A percentile compares a stretch with the other conserved stretches of the same genome.
phyloP scores from a whole-genome alignment of 2,329 filamentous ascomycete species.

The Sporothrix curviconia region DNA sequence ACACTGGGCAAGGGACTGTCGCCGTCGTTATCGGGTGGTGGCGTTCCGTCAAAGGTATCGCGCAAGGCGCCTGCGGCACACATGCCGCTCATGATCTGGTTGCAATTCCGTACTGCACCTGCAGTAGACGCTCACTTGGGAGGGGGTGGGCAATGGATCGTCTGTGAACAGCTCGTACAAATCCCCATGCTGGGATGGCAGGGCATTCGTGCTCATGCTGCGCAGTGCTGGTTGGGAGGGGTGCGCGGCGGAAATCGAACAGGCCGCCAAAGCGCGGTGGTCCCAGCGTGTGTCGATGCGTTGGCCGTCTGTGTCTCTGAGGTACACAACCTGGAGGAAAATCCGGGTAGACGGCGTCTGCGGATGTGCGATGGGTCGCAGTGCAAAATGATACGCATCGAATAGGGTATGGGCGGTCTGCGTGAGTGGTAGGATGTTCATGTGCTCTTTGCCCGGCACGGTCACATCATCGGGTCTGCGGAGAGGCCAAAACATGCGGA shows the following conservation, averaged over 20 bases:
- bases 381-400: not conserved
- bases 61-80: not conserved
- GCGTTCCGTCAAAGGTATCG: conserved; percentile 2
- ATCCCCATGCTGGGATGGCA: conserved; percentile 7
- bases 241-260: not conserved
- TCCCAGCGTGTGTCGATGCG: not conserved
- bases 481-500: too few species aligned
- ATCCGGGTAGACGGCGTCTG: not conserved
- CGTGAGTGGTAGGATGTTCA: too few species aligned
- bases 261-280: too few species aligned
- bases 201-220: not conserved
- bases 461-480: too few species aligned
- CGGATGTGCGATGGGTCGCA: conserved; percentile 1
- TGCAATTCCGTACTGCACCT: conserved; percentile 13
- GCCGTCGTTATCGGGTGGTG: not conserved
- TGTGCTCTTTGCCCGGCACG: too few species aligned
- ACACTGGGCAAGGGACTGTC: not conserved
- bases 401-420: conserved; percentile 1
- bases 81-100: conserved; percentile 7
- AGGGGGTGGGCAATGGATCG: not conserved
- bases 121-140: not conserved
- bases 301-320: not conserved
- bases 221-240: not conserved
- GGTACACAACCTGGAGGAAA: conserved; percentile 12
- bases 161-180: conserved; percentile 4